Evolutionary conservation across 179 eudicot genomes (phyloP), one percentile per base, ranked within the genome.

Genomic region (Camellia oleifera): DNA sequence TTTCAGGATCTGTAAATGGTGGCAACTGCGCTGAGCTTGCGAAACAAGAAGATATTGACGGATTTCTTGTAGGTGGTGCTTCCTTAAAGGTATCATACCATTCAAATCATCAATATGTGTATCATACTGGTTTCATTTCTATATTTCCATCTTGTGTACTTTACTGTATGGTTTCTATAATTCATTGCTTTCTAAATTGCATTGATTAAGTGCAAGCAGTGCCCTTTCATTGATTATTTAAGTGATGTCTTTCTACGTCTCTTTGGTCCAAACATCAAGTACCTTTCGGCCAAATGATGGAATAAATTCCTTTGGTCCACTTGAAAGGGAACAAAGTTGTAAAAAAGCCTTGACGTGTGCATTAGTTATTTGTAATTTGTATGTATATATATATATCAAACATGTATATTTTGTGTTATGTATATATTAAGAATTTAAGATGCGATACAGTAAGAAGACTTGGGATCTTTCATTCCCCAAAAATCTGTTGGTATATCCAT

Each of bases 1-100:
- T 76, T 77, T 11, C 90, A 96, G 99, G 99, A 79, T 96, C 99
- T 66, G 98, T 94, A 26, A 96, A 96, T 87, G 98, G 98, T 81
- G 86, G 92, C 80, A 96, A 96, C 88, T 88, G 88, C 52, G 90
- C 94, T 65, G 98, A 96, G 85, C 95, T 96, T 78, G 99, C 99
- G 42, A 94, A 92, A 84, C 78, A 96, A 86, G 97, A 91, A 83
- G 99, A 96, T 82, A 92, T 96, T 70, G 99, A 96, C 79, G 99
- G 99, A 70, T 96, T 96, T 86, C 97, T 94, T 32, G 99, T 96
- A 12, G 99, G 99, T 42, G 99, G 99, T 72, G 99, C 99, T 86
- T 94, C 99, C 70, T 84, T 96, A 57, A 96, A 94, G 98, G 99
- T 96, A 90, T 60, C 9, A 12, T 44, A 14, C 44, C 14, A 23